Conservation (phyloP, 495 filamentous ascomycete genomes). For the Penicillium coprophilum region DNA sequence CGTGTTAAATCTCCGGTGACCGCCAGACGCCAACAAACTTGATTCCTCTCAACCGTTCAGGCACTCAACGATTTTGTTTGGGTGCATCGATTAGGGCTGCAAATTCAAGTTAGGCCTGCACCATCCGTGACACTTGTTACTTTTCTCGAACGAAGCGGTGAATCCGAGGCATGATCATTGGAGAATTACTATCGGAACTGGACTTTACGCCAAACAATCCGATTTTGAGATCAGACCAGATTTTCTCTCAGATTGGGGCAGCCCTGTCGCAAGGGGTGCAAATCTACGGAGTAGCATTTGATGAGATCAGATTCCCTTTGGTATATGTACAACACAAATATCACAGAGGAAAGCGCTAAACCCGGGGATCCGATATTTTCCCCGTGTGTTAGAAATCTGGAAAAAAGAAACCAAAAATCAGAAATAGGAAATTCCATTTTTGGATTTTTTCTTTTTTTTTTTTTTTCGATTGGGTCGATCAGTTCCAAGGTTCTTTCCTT, state of each 20-base stretch:
- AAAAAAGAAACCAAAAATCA: not conserved
- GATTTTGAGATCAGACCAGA: conserved; percentile 9
- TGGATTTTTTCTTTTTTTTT: conserved; percentile 5
- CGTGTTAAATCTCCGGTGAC: conserved; percentile 16
- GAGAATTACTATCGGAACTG: conserved; percentile 12
- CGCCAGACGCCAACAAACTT: conserved; percentile 8
- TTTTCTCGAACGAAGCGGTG: conserved; percentile 16
- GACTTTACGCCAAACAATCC: conserved; percentile 14
- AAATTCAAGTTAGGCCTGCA: conserved; percentile 9
- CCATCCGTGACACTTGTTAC: not conserved
- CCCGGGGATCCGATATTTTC: conserved; percentile 7
- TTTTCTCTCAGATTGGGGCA: conserved; percentile 12
- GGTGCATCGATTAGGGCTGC: conserved; percentile 7
- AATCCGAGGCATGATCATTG: conserved; percentile 12
- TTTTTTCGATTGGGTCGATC: not conserved
- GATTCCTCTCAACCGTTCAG: conserved; percentile 4
- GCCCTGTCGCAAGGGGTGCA: conserved; percentile 20
- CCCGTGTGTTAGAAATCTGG: not conserved
- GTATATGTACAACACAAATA: not conserved
- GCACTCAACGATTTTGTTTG: conserved; percentile 4
- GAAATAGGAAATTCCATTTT: conserved; percentile 5
- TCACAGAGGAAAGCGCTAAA: not conserved
- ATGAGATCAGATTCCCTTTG: conserved; percentile 1
- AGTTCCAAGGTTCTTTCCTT: not conserved
- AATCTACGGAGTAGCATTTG: not conserved